Evolutionary conservation across 2,329 filamentous ascomycete genomes (phyloP).

Genomic region (Xylariaceae sp.): DNA sequence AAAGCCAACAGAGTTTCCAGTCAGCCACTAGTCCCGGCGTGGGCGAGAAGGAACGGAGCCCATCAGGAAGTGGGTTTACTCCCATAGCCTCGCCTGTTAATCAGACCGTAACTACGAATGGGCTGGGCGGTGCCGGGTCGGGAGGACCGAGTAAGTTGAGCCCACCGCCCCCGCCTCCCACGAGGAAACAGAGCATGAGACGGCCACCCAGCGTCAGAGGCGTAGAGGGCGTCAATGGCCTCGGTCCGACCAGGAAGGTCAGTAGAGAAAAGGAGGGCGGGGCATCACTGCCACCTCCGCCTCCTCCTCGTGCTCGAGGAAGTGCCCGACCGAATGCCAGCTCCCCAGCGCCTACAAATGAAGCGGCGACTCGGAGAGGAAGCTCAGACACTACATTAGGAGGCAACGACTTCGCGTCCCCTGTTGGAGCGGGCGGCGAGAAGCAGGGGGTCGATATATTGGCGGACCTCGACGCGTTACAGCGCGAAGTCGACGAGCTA

Average conservation of each 20-base stretch:
- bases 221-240: conserved; percentile 32
- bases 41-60: conserved; percentile 19
- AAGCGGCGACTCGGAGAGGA: conserved; percentile 22
- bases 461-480: conserved; percentile 65
- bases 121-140: conserved; percentile 20
- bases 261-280: conserved; percentile 27
- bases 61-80: conserved; percentile 10
- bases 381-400: conserved; percentile 28
- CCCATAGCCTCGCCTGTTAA: conserved; percentile 10
- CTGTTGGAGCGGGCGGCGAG: conserved; percentile 18
- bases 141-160: conserved; percentile 27
- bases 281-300: conserved; percentile 41
- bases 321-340: conserved; percentile 42
- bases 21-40: conserved; percentile 15
- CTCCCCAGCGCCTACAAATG: conserved; percentile 18
- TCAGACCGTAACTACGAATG: conserved; percentile 18
- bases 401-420: conserved; percentile 16
- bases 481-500: conserved; percentile 69
- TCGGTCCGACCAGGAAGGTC: conserved; percentile 27
- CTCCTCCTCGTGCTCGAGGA: conserved; percentile 44
- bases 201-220: conserved; percentile 41
- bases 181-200: conserved; percentile 39
- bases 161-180: conserved; percentile 42
- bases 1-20: conserved; percentile 28
- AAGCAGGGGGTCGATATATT: conserved; percentile 54